Evolutionary conservation across 1,139 yeast species (phyloP), one percentile per base, ranked within the genome.

Genomic region (Lodderomyces metapsilosis): DNA sequence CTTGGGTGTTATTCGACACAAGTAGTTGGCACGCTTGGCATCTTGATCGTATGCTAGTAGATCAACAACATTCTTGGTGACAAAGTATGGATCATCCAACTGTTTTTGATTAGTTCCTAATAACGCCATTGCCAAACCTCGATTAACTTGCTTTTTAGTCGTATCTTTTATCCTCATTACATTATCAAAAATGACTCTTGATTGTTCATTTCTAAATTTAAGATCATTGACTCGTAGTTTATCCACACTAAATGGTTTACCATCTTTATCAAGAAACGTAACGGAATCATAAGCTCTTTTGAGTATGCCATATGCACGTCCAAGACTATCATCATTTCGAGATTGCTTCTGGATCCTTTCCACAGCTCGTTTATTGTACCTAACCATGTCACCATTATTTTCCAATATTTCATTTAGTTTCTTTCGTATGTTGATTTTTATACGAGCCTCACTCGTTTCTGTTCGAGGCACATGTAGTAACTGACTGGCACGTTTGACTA

Each of bases 41-140:
- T 61, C 59, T 2, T 74, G 74, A 41, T 71, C 80, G 40, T 74
- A 59, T 17, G 62, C 64, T 23, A 84, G 61, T 43, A 83, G 71
- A 42, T 74, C 73, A 11, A 62, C 51, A 0, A 77, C 80, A 44
- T 82, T 83, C 28, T 68, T 57, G 10, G 79, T 76, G 8, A 84
- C 79, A 25, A 75, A 53, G 38, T 65, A 67, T 0, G 86, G 75
- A 56, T 84, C 88, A 39, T 70, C 62, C 18, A 84, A 49, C 53
- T 79, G 84, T 24, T 65, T 66, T 3, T 74, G 78, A 36, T 76
- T 75, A 1, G 80, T 70, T 3, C 91, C 89, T 21, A 84, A 57
- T 7, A 82, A 62, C 1, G 74, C 64, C 48, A 74, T 71, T 36
- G 78, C 52, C 38, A 83, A 57, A 38, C 75, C 59, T 38, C 65